These are phyloP conservation scores for Epichloe gansuensis DNA, from an alignment of 2,329 filamentous ascomycete genomes.

Conservation along the genomic window DNA sequence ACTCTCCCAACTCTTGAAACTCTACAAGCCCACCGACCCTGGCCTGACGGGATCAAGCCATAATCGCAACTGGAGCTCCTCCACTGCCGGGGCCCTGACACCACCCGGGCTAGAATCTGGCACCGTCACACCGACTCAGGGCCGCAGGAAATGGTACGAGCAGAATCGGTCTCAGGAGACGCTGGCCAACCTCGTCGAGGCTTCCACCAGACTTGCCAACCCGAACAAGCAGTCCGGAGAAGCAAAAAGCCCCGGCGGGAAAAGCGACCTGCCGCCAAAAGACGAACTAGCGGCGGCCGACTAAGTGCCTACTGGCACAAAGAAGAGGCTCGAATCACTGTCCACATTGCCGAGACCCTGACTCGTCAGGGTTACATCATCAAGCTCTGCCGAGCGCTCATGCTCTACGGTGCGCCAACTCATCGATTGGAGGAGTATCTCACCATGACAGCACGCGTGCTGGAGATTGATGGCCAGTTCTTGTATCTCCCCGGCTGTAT, in stretches of 20 bases:
- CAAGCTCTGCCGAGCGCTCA: slow-evolving; percentile 71
- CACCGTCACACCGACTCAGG: slow-evolving; percentile 29
- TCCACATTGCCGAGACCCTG: slow-evolving; percentile 53
- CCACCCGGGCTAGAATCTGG: slow-evolving; percentile 26
- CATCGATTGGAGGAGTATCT: slow-evolving; percentile 86
- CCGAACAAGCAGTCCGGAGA: slow-evolving; percentile 10
- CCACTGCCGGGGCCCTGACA: slow-evolving; percentile 16
- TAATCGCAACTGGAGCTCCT: slow-evolving; percentile 14
- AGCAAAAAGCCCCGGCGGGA: slow-evolving; percentile 13
- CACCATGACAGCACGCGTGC: slow-evolving; percentile 68
- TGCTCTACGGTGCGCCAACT: slow-evolving; percentile 80
- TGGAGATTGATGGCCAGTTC: slow-evolving; percentile 81
- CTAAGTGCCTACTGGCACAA: slow-evolving; percentile 29
- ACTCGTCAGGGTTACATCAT: slow-evolving; percentile 72
- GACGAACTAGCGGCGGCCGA: slow-evolving; percentile 23
- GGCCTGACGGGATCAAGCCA: slow-evolving; percentile 9
- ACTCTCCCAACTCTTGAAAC: slow-evolving; percentile 32
- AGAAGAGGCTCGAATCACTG: slow-evolving; percentile 33
- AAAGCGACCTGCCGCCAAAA: slow-evolving; percentile 24
- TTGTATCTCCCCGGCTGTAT: slow-evolving; percentile 84
- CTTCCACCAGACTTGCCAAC: slow-evolving; percentile 23
- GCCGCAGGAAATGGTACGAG: slow-evolving; percentile 35
- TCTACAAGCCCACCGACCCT: slow-evolving; percentile 29
- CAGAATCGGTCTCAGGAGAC: slow-evolving; percentile 35
- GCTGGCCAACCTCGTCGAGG: slow-evolving; percentile 33